These are phyloP conservation scores for Marvania coccoides DNA, from an alignment of 139 green algal species.

Conservation along the genomic window DNA sequence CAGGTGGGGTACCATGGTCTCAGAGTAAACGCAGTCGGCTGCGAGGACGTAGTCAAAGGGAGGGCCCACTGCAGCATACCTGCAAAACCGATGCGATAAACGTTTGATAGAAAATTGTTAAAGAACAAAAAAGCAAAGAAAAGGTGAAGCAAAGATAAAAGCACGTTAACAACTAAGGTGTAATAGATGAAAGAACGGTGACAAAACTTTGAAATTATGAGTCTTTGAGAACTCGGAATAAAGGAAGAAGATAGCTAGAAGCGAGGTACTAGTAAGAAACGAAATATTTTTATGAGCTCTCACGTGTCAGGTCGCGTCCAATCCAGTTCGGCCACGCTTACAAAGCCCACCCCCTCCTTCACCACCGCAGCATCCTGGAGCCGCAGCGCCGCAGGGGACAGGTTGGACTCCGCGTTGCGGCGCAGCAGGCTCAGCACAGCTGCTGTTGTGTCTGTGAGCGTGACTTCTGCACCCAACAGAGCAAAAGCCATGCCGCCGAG, in stretches of 20 bases:
- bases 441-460: constrained; percentile 58
- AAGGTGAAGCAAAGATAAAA: too few species aligned
- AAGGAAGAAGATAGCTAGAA: too few species aligned
- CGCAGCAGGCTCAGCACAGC: constrained; percentile 61
- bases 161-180: too few species aligned
- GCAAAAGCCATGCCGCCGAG: constrained; percentile 51
- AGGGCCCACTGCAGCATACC: constrained; percentile 18
- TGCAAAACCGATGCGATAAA: too few species aligned
- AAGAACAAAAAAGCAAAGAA: too few species aligned
- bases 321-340: constrained; percentile 66
- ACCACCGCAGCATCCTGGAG: constrained; percentile 3
- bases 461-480: constrained; percentile 51
- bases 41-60: constrained; percentile 72
- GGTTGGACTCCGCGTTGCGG: constrained; percentile 69
- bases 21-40: constrained; percentile 79
- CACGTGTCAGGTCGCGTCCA: too few species aligned
- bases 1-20: constrained; percentile 40
- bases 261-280: too few species aligned
- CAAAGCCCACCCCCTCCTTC: constrained; percentile 23
- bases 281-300: too few species aligned
- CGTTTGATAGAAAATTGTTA: too few species aligned
- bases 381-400: constrained; percentile 42
- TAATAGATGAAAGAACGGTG: too few species aligned
- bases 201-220: too few species aligned
- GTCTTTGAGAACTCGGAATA: too few species aligned